Base-by-base conservation (phyloP, 495 filamentous ascomycete species). In the Massariosphaeria phaeospora region DNA sequence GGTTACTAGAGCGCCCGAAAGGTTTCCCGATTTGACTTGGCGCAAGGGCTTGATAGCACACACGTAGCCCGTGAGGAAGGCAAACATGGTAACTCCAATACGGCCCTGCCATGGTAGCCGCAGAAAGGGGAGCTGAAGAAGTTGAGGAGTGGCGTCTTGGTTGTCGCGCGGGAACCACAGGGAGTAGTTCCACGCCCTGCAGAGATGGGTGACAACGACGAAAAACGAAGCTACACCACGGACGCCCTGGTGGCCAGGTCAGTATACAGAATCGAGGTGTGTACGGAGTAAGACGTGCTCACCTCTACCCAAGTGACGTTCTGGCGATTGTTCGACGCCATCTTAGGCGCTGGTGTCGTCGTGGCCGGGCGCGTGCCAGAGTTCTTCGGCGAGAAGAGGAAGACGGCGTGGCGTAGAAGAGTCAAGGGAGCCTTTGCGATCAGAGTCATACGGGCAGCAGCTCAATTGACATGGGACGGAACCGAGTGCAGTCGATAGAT, bases 271-370 rank as follows among this genome's bases (percentile, higher is more conserved):
- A 13, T 2, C 33, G 20, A 27, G 42, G 24, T 12, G 18, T 1
- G 44, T n/a, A 33, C 18, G 9, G 36, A 31, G 11, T 18, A 18
- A 9, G 26, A 47, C 10, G n/a, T 23, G 23, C 52, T 35, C 30
- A 62, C 59, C 76, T 85, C 82, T 31, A 84, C 80, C 82, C 82
- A 85, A 72, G 83, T 84, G 23, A 85, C 80, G 55, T 81, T 81
- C 61, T 80, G 79, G 52, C 72, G 70, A 30, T 15, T 49, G 21
- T 53, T 53, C 11, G 24, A 50, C 17, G 42, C 41, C 50, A 54
- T 55, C 5, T 12, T 26, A 3, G 42, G 9, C 17, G 33, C n/a
- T 1, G n/a, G 20, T 0, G 13, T 40, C 30, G 42, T 13, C 3
- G 41, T 25, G 17, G 17, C 38, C 20, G 38, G 6, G 6, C 38